phyloP scores from a whole-genome alignment of 148 eudicot species.

The Arbutus unedo region DNA sequence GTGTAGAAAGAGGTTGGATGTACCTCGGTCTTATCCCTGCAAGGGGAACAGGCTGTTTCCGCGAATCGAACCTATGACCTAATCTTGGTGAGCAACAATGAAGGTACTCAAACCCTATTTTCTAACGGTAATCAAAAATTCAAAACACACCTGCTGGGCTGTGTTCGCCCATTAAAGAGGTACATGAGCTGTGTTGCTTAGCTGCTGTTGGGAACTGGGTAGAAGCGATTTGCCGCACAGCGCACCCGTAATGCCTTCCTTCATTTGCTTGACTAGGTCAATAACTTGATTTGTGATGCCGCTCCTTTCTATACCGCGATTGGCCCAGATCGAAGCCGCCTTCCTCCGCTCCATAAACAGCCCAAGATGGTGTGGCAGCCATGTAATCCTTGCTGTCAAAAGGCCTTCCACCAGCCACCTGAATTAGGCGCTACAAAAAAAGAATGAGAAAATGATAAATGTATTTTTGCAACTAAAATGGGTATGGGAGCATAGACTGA shows the following conservation, averaged over 20 bases:
- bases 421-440: conserved; percentile 15
- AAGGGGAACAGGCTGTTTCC: too few species aligned
- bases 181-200: too few species aligned
- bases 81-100: neutral
- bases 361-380: conserved; percentile 91
- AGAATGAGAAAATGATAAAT: too few species aligned
- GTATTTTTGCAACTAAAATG: neutral
- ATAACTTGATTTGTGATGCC: conserved; percentile 59
- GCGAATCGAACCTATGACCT: neutral
- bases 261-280: neutral
- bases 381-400: conserved; percentile 78
- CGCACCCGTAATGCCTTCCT: too few species aligned
- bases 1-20: too few species aligned
- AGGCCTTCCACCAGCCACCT: conserved; percentile 87
- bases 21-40: too few species aligned
- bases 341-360: conserved; percentile 91
- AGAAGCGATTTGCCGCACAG: too few species aligned
- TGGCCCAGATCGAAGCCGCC: conserved; percentile 95
- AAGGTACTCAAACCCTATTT: neutral
- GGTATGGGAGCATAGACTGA: neutral
- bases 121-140: conserved; percentile 10
- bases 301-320: conserved; percentile 70
- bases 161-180: too few species aligned
- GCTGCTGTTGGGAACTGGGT: too few species aligned
- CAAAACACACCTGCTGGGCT: neutral